Base-by-base conservation (phyloP, 179 eudicot genomes). In the Actinidia polygama region DNA sequence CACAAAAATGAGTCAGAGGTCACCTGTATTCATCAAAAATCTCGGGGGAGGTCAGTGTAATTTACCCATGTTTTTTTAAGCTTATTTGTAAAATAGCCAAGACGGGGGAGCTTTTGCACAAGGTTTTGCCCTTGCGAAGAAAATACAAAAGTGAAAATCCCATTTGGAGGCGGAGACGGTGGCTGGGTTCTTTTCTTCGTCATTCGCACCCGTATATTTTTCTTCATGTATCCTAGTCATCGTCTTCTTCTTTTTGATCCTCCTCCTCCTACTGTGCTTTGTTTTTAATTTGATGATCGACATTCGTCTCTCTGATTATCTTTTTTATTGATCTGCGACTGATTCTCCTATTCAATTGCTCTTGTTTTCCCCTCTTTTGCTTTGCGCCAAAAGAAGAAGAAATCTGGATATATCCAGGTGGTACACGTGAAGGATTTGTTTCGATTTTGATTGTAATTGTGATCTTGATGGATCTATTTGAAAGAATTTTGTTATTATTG, bases 241-340 rank as follows among this genome's bases (percentile, higher is more conserved):
- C 58, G 4, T 62, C 46, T 0, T n/a, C 54, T 36, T 61, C 66
- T n/a, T n/a, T n/a, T n/a, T n/a, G n/a, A n/a, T n/a, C n/a, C n/a
- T n/a, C n/a, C n/a, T n/a, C n/a, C n/a, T n/a, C n/a, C n/a, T n/a
- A n/a, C n/a, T n/a, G n/a, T n/a, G n/a, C n/a, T n/a, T n/a, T 5
- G 5, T 62, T 79, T 62, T 23, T 19, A 12, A 59, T 78, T 78
- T 24, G 80, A 78, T 62, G n/a, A n/a, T n/a, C 71, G 44, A 59
- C 19, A 40, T 44, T 23, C 21, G n/a, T n/a, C 57, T 7, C 21
- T 75, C 21, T n/a, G 70, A 77, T 77, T 40, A 12, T 9, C 21
- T 16, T 14, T 1, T 30, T 62, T 49, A 19, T 24, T 49, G 16
- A 72, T 72, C 57, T 72, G 40, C 72, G 58, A 47, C 57, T 62